Evolutionary conservation across 2,329 filamentous ascomycete species (phyloP), one percentile per base, ranked within the genome.

Genomic region (Hymenoscyphus salicellus): DNA sequence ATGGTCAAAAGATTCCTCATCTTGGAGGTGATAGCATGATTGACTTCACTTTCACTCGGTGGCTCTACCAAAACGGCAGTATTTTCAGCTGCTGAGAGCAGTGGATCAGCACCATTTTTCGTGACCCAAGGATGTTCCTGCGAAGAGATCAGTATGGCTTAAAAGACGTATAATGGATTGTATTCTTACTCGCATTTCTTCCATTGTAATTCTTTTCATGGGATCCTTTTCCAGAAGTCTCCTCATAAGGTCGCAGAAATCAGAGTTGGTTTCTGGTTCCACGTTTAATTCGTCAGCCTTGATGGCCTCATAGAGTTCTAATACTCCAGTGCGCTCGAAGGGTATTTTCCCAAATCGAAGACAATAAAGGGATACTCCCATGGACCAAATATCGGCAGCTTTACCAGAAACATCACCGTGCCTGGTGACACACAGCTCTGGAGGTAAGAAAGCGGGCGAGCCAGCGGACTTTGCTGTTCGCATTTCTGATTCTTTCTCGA

Each of bases 321-420:
- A 81, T 65, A 97, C 87, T 20, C 87, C 88, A 5, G 85, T 81
- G 63, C 89, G 86, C 72, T 93, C 89, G 74, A 98, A 99, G 0
- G 95, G 95, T 66, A 99, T 89, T 59, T 81, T 83, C 36, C 95
- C 95, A 73, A 96, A 98, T 66, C 90, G 88, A 46, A 99, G 83
- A 76, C 95, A 99, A 76, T 94, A 98, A 2, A 99, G 81, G 1
- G 93, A 96, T 8, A 97, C 89, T 6, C 95, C 95, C 94, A 98
- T 98, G 3, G 94, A 96, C 95, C 95, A 99, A 62, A 99, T 93
- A 77, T 99, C 95, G 3, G 92, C 92, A 3, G 94, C 93, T 71
- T 87, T 90, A 11, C 95, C 95, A 2, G 91, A 94, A 1, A 98
- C 89, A 69, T 93, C 89, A 0, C 91, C 92, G 75, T 97, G 94